These are phyloP conservation scores for Medicago ruthenica DNA, from an alignment of 306 rosid species.

Conservation along the genomic window DNA sequence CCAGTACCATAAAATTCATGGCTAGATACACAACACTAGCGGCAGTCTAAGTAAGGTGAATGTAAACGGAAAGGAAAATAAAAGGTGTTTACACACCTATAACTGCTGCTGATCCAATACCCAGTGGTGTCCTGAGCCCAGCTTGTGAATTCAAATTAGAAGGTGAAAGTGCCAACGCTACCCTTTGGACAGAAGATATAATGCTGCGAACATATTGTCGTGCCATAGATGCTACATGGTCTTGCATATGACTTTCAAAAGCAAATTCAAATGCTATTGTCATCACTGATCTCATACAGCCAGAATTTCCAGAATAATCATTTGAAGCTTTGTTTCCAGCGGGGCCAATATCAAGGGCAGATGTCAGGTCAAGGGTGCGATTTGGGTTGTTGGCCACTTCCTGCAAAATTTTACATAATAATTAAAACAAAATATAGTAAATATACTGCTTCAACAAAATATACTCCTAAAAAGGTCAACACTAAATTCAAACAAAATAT, in stretches of 20 bases:
- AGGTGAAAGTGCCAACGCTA: constrained; percentile 95
- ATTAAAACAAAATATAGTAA: no score
- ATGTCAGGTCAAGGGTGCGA: no score
- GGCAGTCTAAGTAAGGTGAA: not conserved
- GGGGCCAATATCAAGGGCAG: no score
- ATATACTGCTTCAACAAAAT: no score
- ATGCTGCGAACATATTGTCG: constrained; percentile 96
- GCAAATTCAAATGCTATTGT: constrained; percentile 98
- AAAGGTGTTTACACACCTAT: constrained; percentile 60
- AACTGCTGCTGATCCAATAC: constrained; percentile 96
- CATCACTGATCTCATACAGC: no score
- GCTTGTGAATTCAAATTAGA: constrained; percentile 84
- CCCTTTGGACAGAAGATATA: constrained; percentile 97
- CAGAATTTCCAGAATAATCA: no score
- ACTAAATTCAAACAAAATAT: constrained; percentile 7
- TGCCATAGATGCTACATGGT: constrained; percentile 98
- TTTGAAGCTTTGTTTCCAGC: no score
- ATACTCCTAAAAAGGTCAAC: not conserved
- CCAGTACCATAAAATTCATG: not conserved
- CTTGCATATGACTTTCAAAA: constrained; percentile 97
- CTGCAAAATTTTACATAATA: no score
- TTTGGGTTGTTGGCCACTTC: no score
- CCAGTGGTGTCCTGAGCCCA: constrained; percentile 90
- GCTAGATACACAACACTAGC: not conserved
- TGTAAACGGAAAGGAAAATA: not conserved